These are phyloP conservation scores for Discostella pseudostelligera DNA, from an alignment of 108 stramenopile species.

Conservation along the genomic window DNA sequence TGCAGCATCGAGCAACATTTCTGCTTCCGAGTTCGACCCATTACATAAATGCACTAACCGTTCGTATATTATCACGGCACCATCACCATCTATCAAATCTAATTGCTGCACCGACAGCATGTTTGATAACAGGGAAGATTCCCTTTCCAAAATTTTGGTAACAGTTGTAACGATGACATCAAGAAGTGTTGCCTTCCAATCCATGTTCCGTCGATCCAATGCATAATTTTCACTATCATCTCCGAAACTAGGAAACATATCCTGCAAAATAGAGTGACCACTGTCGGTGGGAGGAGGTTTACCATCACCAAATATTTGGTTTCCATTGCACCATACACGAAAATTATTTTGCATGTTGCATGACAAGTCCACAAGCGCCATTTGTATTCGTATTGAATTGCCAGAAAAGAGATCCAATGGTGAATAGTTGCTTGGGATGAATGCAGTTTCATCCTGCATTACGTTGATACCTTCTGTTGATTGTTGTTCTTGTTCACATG, in stretches of 20 bases:
- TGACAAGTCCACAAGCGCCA: constrained; percentile 44
- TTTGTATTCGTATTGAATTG: constrained; percentile 26
- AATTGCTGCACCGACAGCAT: constrained; percentile 54
- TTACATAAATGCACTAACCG: constrained; percentile 53
- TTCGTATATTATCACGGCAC: constrained; percentile 60
- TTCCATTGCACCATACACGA: constrained; percentile 45
- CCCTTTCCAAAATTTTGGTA: constrained; percentile 31
- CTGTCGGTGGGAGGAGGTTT: constrained; percentile 14
- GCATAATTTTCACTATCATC: not conserved
- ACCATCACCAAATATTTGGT: constrained; percentile 36
- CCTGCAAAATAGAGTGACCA: constrained; percentile 11
- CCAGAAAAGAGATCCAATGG: constrained; percentile 66
- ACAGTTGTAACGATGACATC: constrained; percentile 15
- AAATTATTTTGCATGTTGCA: constrained; percentile 70
- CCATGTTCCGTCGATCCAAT: not conserved
- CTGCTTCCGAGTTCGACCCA: constrained; percentile 49
- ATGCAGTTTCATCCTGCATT: constrained; percentile 4
- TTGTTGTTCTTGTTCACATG: not conserved
- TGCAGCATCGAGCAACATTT: constrained; percentile 33
- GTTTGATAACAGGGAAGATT: constrained; percentile 38
- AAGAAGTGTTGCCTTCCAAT: constrained; percentile 17
- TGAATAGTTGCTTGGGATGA: constrained; percentile 37
- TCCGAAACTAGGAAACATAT: constrained; percentile 9
- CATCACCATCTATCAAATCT: constrained; percentile 72
- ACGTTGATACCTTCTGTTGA: not conserved